Conservation (phyloP, 192 early-diverging fungal species). For the Coemansia sp. region DNA sequence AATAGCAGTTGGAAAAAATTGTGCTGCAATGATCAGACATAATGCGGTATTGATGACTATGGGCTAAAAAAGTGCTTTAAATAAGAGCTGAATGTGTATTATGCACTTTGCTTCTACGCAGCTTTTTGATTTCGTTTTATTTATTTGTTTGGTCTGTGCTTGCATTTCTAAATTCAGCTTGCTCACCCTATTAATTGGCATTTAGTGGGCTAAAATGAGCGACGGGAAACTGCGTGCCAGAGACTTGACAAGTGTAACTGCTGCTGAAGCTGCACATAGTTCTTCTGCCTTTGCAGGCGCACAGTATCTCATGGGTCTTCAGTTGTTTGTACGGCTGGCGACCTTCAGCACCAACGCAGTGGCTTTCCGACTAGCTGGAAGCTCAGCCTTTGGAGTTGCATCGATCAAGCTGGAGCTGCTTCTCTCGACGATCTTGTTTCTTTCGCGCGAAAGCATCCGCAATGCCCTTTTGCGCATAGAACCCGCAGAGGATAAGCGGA, state of each 20-base stretch:
- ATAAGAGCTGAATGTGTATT: too few species aligned
- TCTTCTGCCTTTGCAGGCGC: conserved; percentile 59
- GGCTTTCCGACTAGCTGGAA: conserved; percentile 68
- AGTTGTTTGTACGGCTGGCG: conserved; percentile 68
- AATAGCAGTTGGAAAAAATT: too few species aligned
- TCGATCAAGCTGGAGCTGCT: conserved; percentile 83
- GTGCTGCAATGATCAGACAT: too few species aligned
- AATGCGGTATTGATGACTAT: too few species aligned
- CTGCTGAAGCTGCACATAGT: background rate
- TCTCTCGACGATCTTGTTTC: conserved; percentile 85
- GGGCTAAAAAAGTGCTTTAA: too few species aligned
- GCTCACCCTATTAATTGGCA: too few species aligned
- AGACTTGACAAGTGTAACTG: background rate
- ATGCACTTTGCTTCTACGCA: too few species aligned
- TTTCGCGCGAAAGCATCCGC: conserved; percentile 81
- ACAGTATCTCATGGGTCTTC: conserved; percentile 72
- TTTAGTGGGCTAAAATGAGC: background rate
- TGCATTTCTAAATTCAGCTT: too few species aligned
- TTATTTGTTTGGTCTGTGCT: too few species aligned
- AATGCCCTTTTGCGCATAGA: conserved; percentile 67
- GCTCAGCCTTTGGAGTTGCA: conserved; percentile 78
- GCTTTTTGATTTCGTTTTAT: too few species aligned
- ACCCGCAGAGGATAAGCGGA: background rate
- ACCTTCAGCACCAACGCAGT: conserved; percentile 85
- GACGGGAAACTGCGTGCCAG: background rate